phyloP scores from a whole-genome alignment of 2,329 filamentous ascomycete species.

The Lachnellula subtilissima region DNA sequence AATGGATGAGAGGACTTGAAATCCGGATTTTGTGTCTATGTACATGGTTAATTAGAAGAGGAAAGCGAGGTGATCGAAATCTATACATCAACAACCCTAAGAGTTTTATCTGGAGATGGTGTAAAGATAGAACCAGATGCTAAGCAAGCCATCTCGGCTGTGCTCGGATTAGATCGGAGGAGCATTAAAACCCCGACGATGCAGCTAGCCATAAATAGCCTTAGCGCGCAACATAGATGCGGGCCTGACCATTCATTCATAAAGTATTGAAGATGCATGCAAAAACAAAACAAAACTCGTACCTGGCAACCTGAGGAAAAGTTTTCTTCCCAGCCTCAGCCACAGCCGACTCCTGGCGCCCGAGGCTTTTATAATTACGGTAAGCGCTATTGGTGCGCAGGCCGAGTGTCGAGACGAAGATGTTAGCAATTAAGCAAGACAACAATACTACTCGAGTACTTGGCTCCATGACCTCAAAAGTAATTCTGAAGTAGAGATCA shows the following conservation, averaged over 20 bases:
- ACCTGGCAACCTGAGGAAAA: too few relatives aligned
- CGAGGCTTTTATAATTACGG: too few relatives aligned
- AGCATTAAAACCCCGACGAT: conserved; percentile 10
- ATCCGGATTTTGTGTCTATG: conserved; percentile 10
- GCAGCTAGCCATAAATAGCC: conserved; percentile 11
- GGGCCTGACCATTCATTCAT: conserved; percentile 7
- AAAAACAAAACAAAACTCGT: not conserved
- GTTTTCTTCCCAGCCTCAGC: too few relatives aligned
- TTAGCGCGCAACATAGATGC: conserved; percentile 9
- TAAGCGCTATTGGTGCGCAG: too few relatives aligned
- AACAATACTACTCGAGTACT: too few relatives aligned
- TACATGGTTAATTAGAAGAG: conserved; percentile 10
- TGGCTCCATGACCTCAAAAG: too few relatives aligned
- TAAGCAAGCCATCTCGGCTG: conserved; percentile 11
- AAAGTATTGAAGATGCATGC: not conserved
- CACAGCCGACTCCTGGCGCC: too few relatives aligned
- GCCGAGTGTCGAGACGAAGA: too few relatives aligned
- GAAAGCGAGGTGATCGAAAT: conserved; percentile 13
- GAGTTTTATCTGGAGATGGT: conserved; percentile 12
- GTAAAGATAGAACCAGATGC: conserved; percentile 11
- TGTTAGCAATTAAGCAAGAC: too few relatives aligned
- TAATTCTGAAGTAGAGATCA: too few relatives aligned
- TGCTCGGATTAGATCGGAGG: conserved; percentile 10
- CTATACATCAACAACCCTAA: conserved; percentile 12
- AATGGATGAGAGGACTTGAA: conserved; percentile 13